Base-by-base conservation (phyloP, 495 filamentous ascomycete species). In the Penicillium bialowiezense region DNA sequence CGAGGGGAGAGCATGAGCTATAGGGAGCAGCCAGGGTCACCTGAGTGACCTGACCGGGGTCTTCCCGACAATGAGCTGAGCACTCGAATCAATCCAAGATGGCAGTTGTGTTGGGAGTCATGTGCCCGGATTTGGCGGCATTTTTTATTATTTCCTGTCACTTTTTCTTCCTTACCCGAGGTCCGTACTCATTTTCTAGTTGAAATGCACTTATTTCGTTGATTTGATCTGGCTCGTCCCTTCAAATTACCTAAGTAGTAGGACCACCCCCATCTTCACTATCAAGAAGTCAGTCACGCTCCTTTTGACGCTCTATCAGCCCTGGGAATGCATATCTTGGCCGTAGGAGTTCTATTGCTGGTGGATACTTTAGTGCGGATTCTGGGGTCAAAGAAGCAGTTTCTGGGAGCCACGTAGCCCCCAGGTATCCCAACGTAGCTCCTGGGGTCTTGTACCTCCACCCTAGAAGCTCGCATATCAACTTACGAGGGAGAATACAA, bases 361-460 rank as follows among this genome's bases (percentile, higher is more conserved):
- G 9, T 5, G 8, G 18, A 38, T 4, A 9, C 24, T 28, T 28
- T 28, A 9, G 24, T 28, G 36, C 18, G 13, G 62, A 55, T 57
- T 68, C 21, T 53, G 66, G 9, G 43, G n/a, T 17, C 36, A 38
- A 4, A 41, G 7, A 38, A 38, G 36, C 36, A 12, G 18, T 19
- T 38, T 38, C 36, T 38, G n/a, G 36, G 18, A 38, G 36, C 17
- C 36, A 38, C 6, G 7, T 38, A 38, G 36, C 3, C 36, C 36
- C 36, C 7, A 13, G 36, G 18, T 24, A 24, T 15, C 36, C 36
- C 18, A 8, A 38, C 7, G 7, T 38, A 38, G 18, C 19, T 38
- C 21, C 36, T 38, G 24, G 18, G 36, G 17, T 21, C 36, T 38
- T 1, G 2, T 38, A 38, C 5, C 36, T 3, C 18, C 19, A 23